These are phyloP conservation scores for Rachicladosporium sp. DNA, from an alignment of 2,329 filamentous ascomycete species.

Conservation along the genomic window DNA sequence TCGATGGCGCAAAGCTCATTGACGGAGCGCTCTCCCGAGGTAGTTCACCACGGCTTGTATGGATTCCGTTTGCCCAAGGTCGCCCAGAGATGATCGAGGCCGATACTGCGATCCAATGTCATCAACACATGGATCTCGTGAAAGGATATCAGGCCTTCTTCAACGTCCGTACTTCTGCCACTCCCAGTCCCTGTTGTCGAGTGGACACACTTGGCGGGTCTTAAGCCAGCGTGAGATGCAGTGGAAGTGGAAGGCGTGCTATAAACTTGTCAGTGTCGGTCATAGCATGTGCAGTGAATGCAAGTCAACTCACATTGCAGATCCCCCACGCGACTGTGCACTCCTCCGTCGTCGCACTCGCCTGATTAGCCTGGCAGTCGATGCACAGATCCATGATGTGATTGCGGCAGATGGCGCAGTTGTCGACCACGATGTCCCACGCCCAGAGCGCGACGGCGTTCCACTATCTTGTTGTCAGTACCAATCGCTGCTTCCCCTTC, in stretches of 20 bases:
- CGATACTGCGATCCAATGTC: constrained; percentile 10
- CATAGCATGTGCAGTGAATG: neutral
- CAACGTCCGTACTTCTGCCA: constrained; percentile 94
- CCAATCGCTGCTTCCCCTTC: neutral
- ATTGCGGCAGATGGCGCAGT: constrained; percentile 97
- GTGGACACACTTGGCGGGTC: constrained; percentile 93
- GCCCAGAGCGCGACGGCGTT: constrained; percentile 97
- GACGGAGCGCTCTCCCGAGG: too few species aligned
- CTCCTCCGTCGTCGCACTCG: constrained; percentile 91
- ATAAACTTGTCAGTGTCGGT: constrained; percentile 24
- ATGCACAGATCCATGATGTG: constrained; percentile 99
- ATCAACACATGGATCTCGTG: constrained; percentile 43
- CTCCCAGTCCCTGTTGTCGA: constrained; percentile 98
- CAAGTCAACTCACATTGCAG: constrained; percentile 71
- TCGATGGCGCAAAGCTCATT: too few species aligned
- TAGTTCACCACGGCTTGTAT: too few species aligned
- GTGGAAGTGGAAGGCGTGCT: constrained; percentile 99
- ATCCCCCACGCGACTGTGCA: constrained; percentile 99
- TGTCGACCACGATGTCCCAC: constrained; percentile 99
- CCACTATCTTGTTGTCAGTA: constrained; percentile 50
- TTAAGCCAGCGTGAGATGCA: constrained; percentile 99
- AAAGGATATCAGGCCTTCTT: constrained; percentile 34
- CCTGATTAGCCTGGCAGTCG: constrained; percentile 97
- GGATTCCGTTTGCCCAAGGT: too few species aligned
- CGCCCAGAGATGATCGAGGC: too few species aligned